phyloP scores from a whole-genome alignment of 345 rosid species.

The Barbarea vulgaris region DNA sequence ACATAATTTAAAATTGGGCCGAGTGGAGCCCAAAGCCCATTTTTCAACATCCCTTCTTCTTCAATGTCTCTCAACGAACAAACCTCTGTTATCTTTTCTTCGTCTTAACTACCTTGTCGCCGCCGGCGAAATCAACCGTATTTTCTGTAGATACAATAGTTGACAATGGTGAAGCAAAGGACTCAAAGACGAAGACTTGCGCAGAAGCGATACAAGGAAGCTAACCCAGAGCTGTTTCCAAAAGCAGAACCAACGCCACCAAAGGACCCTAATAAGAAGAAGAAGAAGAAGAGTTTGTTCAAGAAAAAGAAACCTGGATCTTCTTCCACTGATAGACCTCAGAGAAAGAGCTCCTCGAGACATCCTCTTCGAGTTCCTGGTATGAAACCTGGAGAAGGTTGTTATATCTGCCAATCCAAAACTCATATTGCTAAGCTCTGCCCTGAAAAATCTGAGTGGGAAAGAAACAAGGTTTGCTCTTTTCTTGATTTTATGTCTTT shows the following conservation, averaged over 20 bases:
- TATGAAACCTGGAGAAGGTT: conserved; percentile 92
- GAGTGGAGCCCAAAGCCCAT: neutral
- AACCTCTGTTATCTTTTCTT: neutral
- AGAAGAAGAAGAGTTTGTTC: conserved; percentile 58
- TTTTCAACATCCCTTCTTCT: neutral
- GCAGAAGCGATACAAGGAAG: conserved; percentile 64
- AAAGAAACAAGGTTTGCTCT: conserved; percentile 70
- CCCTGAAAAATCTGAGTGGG: conserved; percentile 87
- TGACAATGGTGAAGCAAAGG: conserved; percentile 71
- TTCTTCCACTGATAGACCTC: conserved; percentile 39
- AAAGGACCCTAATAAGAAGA: conserved; percentile 63
- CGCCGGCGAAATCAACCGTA: conserved; percentile 21
- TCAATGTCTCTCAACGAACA: neutral
- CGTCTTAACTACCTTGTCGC: conserved; percentile 17
- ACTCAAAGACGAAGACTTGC: conserved; percentile 56
- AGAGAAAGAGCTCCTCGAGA: conserved; percentile 45
- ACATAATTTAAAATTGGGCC: neutral
- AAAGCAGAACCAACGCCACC: conserved; percentile 72
- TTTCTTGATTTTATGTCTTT: neutral
- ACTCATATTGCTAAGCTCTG: conserved; percentile 87
- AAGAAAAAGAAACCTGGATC: conserved; percentile 58
- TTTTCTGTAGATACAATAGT: neutral
- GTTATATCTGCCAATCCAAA: conserved; percentile 75
- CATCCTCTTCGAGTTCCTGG: conserved; percentile 94
- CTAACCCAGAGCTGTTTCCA: conserved; percentile 67